phyloP scores from a whole-genome alignment of 768 basidiomycete genomes.

The Trametes gibbosa region DNA sequence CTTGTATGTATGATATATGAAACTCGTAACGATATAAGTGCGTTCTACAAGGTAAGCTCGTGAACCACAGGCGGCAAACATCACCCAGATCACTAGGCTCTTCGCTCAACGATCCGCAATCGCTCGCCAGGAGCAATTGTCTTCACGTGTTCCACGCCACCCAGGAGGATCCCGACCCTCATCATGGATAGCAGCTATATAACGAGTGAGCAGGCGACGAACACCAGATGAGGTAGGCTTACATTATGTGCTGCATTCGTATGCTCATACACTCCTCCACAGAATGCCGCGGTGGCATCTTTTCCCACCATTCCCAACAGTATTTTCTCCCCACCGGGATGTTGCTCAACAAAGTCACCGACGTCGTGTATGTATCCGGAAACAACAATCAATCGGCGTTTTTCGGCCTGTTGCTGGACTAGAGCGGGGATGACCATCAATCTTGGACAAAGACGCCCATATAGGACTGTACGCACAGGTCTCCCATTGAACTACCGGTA shows the following conservation, averaged over 20 bases:
- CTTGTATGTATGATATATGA: neutral
- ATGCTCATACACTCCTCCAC: conserved; percentile 80
- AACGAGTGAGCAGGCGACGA: neutral
- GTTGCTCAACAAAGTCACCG: conserved; percentile 65
- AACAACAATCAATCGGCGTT: conserved; percentile 65
- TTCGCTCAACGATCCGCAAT: conserved; percentile 27
- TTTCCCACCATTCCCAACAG: conserved; percentile 65
- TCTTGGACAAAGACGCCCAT: no score
- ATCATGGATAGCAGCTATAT: conserved; percentile 67
- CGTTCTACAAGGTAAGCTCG: no score
- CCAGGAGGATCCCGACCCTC: conserved; percentile 67
- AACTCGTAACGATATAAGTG: no score
- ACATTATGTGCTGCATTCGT: conserved; percentile 83
- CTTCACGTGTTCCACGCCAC: conserved; percentile 56
- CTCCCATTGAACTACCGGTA: conserved; percentile 83
- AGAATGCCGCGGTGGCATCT: conserved; percentile 83
- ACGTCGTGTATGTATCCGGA: conserved; percentile 89
- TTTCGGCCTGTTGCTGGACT: conserved; percentile 70
- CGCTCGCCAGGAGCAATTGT: conserved; percentile 46
- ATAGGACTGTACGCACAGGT: conserved; percentile 49
- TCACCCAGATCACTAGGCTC: neutral
- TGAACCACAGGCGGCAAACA: neutral
- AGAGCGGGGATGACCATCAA: no score
- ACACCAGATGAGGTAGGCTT: conserved; percentile 9
- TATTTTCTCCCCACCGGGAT: conserved; percentile 73